phyloP scores from a whole-genome alignment of 257 asterid species.

The Anisodus tanguticus region DNA sequence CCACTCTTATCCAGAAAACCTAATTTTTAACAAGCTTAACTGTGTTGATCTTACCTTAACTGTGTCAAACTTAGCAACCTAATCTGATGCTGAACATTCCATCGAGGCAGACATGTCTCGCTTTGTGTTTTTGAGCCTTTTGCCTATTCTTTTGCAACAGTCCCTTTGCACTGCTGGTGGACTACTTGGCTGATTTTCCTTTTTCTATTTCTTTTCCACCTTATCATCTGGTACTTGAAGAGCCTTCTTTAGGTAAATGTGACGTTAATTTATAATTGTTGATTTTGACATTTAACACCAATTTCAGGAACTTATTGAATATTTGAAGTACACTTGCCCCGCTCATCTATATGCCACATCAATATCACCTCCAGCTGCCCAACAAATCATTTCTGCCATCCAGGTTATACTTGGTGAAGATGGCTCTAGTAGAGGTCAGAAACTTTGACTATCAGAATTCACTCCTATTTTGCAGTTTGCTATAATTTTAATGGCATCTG shows the following conservation, averaged over 20 bases:
- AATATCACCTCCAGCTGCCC: conserved; percentile 93
- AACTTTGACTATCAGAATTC: background rate
- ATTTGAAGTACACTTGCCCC: conserved; percentile 85
- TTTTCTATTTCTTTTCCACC: conserved; percentile 16
- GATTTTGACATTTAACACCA: conserved; percentile 23
- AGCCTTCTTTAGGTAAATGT: background rate
- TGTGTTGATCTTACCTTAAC: conserved; percentile 12
- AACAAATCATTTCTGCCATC: conserved; percentile 90
- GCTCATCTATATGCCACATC: conserved; percentile 98
- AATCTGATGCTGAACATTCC: conserved; percentile 23
- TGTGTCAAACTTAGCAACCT: background rate
- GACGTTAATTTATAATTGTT: background rate
- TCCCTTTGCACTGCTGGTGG: background rate
- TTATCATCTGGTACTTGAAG: background rate
- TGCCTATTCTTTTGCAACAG: conserved; percentile 16
- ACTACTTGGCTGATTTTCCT: background rate
- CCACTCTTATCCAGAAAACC: conserved; percentile 21
- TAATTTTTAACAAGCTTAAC: background rate
- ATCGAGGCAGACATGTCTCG: background rate
- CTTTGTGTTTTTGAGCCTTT: conserved; percentile 21
- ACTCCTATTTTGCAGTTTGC: background rate
- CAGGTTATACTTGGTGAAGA: conserved; percentile 96
- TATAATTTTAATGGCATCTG: background rate
- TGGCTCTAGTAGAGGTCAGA: conserved; percentile 91
- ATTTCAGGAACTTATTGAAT: conserved; percentile 81